Conservation (phyloP, 2,329 filamentous ascomycete species). For the Shiraia bambusicola region DNA sequence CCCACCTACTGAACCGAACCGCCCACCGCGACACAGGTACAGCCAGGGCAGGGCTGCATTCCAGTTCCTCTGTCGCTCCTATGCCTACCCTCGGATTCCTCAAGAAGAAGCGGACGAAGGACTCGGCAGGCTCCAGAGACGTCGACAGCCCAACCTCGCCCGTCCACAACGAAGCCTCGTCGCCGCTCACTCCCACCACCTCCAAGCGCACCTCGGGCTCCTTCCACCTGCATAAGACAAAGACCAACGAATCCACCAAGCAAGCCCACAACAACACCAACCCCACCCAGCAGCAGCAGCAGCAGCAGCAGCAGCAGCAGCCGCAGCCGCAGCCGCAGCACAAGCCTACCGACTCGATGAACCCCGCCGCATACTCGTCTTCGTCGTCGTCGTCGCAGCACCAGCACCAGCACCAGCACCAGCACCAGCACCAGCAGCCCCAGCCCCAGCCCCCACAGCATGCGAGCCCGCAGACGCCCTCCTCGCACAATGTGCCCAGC, state of each 20-base stretch:
- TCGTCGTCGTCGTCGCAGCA: slow-evolving; percentile 12
- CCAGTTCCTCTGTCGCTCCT: slow-evolving; percentile 33
- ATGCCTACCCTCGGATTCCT: slow-evolving; percentile 97
- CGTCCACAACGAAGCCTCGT: slow-evolving; percentile 58
- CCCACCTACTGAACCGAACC: too few species aligned
- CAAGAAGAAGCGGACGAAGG: slow-evolving; percentile 98
- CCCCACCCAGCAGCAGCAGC: slow-evolving; percentile 12
- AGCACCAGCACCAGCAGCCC: slow-evolving; percentile 21
- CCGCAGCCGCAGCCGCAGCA: slow-evolving; percentile 15
- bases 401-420: slow-evolving; percentile 22
- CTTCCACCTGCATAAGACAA: slow-evolving; percentile 31
- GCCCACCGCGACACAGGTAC: slow-evolving; percentile 3
- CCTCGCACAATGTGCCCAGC: slow-evolving; percentile 70
- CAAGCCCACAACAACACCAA: slow-evolving; percentile 11
- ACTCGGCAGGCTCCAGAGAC: slow-evolving; percentile 64
- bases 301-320: slow-evolving; percentile 18
- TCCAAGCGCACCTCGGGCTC: slow-evolving; percentile 36
- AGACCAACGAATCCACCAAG: slow-evolving; percentile 33
- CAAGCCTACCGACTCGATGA: slow-evolving; percentile 46
- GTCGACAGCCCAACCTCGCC: slow-evolving; percentile 67
- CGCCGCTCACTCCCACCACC: slow-evolving; percentile 39
- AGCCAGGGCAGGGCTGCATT: slow-evolving; percentile 3
- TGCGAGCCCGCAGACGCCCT: slow-evolving; percentile 33
- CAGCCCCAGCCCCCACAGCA: neutral
- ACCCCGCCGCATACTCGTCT: slow-evolving; percentile 36